A percentile compares a stretch with the other conserved stretches of the same genome.
Conservation (phyloP, 768 basidiomycete genomes). For the Lactarius psammicola region DNA sequence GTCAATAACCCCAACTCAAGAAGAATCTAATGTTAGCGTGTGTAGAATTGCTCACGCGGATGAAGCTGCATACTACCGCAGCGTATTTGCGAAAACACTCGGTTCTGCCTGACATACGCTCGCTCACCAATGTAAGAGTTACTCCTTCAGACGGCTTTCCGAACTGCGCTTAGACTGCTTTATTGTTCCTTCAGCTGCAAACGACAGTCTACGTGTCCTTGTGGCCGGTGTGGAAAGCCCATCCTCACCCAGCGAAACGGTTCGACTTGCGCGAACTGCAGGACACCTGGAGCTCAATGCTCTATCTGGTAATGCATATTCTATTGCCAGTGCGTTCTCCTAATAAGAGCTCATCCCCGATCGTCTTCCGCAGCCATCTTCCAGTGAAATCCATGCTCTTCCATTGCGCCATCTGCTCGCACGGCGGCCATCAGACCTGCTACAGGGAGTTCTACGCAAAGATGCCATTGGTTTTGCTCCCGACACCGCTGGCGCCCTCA, state of each 20-base stretch:
- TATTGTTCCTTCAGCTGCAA: conserved; percentile 49
- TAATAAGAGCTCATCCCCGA: conserved; percentile 14
- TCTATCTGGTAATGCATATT: conserved; percentile 59
- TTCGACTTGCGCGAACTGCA: conserved; percentile 60
- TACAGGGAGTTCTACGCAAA: conserved; percentile 66
- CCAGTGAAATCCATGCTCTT: conserved; percentile 71
- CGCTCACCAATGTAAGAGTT: conserved; percentile 50
- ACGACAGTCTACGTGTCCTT: conserved; percentile 70
- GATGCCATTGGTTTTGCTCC: conserved; percentile 53
- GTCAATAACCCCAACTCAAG: conserved; percentile 31
- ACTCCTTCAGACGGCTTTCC: not conserved
- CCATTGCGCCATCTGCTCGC: conserved; percentile 72
- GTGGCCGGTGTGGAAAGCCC: conserved; percentile 68
- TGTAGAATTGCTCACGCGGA: conserved; percentile 60
- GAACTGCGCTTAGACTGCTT: conserved; percentile 1
- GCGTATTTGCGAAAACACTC: conserved; percentile 75
- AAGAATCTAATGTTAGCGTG: conserved; percentile 2
- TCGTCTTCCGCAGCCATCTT: conserved; percentile 53
- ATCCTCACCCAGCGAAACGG: conserved; percentile 48
- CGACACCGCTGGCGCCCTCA: conserved; percentile 34
- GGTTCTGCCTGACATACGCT: conserved; percentile 49
- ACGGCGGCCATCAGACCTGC: conserved; percentile 81
- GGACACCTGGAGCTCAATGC: conserved; percentile 47
- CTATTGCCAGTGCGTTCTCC: not conserved
- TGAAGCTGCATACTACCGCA: conserved; percentile 61